Conservation (phyloP, 176 grass and related monocot species). For the Rhynchospora pubera region DNA sequence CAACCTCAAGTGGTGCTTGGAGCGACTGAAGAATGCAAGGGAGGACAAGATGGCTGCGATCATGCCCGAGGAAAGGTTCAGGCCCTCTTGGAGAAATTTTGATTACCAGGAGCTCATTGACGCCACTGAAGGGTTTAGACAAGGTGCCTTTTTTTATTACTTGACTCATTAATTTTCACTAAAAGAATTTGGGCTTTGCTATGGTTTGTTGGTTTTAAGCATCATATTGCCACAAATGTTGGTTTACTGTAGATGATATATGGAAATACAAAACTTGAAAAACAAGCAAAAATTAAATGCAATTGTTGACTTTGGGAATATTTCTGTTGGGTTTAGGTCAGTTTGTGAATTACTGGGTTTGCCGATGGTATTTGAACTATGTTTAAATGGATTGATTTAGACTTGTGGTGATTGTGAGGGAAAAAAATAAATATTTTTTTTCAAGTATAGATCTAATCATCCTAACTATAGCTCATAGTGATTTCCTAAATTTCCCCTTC, state of each 20-base stretch:
- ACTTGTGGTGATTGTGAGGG: neutral
- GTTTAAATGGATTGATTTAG: neutral
- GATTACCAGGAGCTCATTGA: conserved; percentile 64
- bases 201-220: neutral
- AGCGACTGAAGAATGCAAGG: conserved; percentile 46
- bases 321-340: neutral
- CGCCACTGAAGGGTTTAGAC: conserved; percentile 71
- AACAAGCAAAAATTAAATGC: neutral
- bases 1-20: conserved; percentile 46
- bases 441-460: neutral
- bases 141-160: conserved; percentile 41
- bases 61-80: conserved; percentile 55
- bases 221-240: neutral
- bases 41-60: conserved; percentile 39
- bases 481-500: neutral
- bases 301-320: neutral
- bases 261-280: neutral
- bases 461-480: neutral
- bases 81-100: conserved; percentile 91
- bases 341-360: neutral
- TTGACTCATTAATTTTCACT: neutral
- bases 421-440: neutral
- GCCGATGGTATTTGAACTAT: neutral
- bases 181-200: neutral
- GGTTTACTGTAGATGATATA: neutral